These are phyloP conservation scores for Yamadazyma atmosphaerica DNA, from an alignment of 1,139 yeast genomes.

Conservation along the genomic window DNA sequence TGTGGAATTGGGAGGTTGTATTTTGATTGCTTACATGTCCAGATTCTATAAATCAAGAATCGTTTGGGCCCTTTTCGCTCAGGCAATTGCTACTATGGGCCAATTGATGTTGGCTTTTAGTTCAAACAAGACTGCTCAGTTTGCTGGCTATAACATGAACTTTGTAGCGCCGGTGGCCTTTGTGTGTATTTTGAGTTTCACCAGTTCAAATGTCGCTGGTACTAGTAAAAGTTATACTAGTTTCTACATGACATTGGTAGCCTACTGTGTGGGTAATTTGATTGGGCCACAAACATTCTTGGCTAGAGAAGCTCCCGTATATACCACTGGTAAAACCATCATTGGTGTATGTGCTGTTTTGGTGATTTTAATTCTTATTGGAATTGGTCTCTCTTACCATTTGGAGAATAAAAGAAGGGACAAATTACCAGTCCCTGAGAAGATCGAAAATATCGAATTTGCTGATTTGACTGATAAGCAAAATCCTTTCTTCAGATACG, in stretches of 20 bases:
- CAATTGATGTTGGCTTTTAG: conserved; percentile 53
- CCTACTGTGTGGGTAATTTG: conserved; percentile 67
- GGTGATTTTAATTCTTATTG: conserved; percentile 21
- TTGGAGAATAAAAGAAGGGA: conserved; percentile 30
- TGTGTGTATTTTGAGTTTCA: conserved; percentile 47
- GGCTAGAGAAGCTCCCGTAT: conserved; percentile 51
- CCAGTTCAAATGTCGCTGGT: conserved; percentile 66
- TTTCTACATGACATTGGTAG: conserved; percentile 59
- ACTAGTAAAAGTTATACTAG: conserved; percentile 65
- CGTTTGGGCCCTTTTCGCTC: conserved; percentile 43
- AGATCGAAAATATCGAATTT: conserved; percentile 52
- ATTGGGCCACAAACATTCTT: conserved; percentile 72
- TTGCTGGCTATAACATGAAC: conserved; percentile 42
- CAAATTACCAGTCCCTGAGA: conserved; percentile 14
- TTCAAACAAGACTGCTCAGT: conserved; percentile 28
- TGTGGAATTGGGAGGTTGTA: conserved; percentile 44
- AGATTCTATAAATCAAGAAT: conserved; percentile 36
- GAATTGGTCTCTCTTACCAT: conserved; percentile 29
- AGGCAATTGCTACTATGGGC: conserved; percentile 36
- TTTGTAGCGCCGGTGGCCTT: conserved; percentile 38
- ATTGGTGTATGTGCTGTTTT: conserved; percentile 34
- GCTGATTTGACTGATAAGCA: conserved; percentile 67
- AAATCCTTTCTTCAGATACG: conserved; percentile 62
- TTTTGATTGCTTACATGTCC: conserved; percentile 27
- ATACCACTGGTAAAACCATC: conserved; percentile 44